Percentiles rank a stretch among this genome's conserved stretches.
Evolutionary conservation across 75 land plant genomes (phyloP).

Genomic region (Selaginella tamariscina): DNA sequence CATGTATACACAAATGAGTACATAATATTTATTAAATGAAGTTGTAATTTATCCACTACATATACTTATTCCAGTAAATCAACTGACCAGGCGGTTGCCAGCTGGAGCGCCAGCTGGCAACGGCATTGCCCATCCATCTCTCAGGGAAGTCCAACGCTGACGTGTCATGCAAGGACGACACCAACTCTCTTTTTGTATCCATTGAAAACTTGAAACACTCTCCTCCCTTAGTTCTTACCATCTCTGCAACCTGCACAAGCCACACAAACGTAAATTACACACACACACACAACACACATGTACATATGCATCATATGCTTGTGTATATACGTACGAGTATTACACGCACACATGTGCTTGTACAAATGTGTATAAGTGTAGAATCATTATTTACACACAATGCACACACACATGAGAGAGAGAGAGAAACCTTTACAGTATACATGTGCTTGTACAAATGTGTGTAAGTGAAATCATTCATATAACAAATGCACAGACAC

Average conservation of each 20-base stretch:
- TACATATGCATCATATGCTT: too few species aligned
- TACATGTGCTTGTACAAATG: too few species aligned
- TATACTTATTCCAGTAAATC: conserved; percentile 17
- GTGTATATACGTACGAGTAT: too few species aligned
- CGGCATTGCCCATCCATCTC: conserved; percentile 74
- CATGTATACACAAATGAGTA: too few species aligned
- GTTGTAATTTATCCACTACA: too few species aligned
- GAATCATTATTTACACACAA: too few species aligned
- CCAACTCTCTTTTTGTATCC: conserved; percentile 57
- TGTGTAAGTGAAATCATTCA: background rate
- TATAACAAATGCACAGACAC: background rate
- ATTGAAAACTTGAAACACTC: conserved; percentile 43
- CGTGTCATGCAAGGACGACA: conserved; percentile 59
- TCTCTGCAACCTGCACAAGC: conserved; percentile 56
- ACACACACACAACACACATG: too few species aligned
- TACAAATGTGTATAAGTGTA: too few species aligned
- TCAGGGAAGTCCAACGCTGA: conserved; percentile 58
- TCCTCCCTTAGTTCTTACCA: conserved; percentile 56
- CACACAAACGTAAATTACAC: too few species aligned
- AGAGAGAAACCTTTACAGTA: background rate
- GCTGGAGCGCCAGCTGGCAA: conserved; percentile 60
- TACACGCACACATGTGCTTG: too few species aligned
- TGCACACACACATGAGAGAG: too few species aligned
- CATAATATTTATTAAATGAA: too few species aligned
- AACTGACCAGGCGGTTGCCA: conserved; percentile 71